Base-by-base conservation (phyloP, 2,329 filamentous ascomycete species). In the Xylariaceae sp. region DNA sequence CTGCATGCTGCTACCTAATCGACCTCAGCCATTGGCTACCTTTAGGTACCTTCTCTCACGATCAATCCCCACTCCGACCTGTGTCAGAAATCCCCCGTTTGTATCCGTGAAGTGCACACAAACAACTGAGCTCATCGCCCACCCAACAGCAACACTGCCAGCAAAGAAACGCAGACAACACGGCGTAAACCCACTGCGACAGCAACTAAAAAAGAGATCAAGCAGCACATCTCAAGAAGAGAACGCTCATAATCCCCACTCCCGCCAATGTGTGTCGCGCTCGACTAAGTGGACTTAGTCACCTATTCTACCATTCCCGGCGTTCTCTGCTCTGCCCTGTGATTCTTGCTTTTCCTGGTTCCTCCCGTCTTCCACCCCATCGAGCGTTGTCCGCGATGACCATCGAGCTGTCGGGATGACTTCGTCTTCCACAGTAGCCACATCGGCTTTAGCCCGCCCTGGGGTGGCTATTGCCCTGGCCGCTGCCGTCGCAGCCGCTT, bases 401-500 rank as follows among this genome's bases (percentile, higher is more conserved):
- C 66, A 17, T 53, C 58, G 57, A 55, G 56, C 61, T 61, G 15
- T 57, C 67, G 65, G 73, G 67, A 82, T 81, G 79, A 79, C 78
- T 73, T 78, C 77, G 45, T 65, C 67, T 51, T 70, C 77, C 59
- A 77, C 80, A 71, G 76, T 76, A 62, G 77, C 80, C 71, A 76
- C 78, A 73, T 82, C 83, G 71, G 80, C 77, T 66, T 73, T 86
- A 59, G 80, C 79, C 57, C 77, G 83, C 66, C 78, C 80, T 52
- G 78, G 81, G 60, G 68, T 85, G 58, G 78, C 83, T 58, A 76
- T 88, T 56, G 78, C 83, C 54, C 65, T 84, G 23, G 67, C 84
- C 45, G 82, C 84, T 44, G 80, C 80, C 51, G 71, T 84, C 51
- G 81, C 83, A 1, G 81, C 83, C 49, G 79, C 77, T 9, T 85